Conservation (phyloP, 306 rosid genomes). For the Arachis stenosperma region DNA sequence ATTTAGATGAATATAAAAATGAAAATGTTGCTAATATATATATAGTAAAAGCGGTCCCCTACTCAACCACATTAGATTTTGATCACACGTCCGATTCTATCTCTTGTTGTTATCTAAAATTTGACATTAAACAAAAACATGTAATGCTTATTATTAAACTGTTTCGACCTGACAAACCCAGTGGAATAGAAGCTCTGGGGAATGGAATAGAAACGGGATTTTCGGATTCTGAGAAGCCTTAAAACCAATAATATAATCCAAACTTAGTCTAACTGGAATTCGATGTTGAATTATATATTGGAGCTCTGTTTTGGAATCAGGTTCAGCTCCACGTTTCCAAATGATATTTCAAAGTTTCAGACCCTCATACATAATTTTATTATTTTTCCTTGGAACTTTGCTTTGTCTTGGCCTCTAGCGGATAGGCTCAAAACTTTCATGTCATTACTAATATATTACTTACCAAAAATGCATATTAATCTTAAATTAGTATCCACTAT, state of each 20-base stretch:
- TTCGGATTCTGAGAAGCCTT: slow-evolving; percentile 70
- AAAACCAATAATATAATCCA: slow-evolving; percentile 45
- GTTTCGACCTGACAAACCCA: slow-evolving; percentile 67
- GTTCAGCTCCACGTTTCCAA: slow-evolving; percentile 71
- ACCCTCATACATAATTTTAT: slow-evolving; percentile 11
- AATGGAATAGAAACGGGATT: slow-evolving; percentile 99
- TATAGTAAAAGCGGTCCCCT: slow-evolving; percentile 56
- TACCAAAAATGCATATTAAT: too few species aligned
- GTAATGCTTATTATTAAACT: slow-evolving; percentile 19
- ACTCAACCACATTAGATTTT: slow-evolving; percentile 37
- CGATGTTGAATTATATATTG: slow-evolving; percentile 38
- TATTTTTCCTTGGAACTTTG: slow-evolving; percentile 52
- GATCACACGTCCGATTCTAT: slow-evolving; percentile 46
- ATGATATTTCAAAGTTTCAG: slow-evolving; percentile 57
- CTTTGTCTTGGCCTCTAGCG: slow-evolving; percentile 49
- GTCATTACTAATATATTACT: slow-evolving; percentile 43
- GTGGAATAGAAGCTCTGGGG: slow-evolving; percentile 99
- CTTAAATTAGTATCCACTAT: too few species aligned
- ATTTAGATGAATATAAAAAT: not conserved
- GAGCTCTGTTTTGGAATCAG: slow-evolving; percentile 65
- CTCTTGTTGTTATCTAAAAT: slow-evolving; percentile 49
- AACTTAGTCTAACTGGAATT: slow-evolving; percentile 45
- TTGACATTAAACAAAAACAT: slow-evolving; percentile 28
- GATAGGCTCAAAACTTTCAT: slow-evolving; percentile 46
- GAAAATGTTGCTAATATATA: not conserved